Evolutionary conservation across 768 basidiomycete species (phyloP), one percentile per base, ranked within the genome.

Genomic region (Naganishia randhawae): DNA sequence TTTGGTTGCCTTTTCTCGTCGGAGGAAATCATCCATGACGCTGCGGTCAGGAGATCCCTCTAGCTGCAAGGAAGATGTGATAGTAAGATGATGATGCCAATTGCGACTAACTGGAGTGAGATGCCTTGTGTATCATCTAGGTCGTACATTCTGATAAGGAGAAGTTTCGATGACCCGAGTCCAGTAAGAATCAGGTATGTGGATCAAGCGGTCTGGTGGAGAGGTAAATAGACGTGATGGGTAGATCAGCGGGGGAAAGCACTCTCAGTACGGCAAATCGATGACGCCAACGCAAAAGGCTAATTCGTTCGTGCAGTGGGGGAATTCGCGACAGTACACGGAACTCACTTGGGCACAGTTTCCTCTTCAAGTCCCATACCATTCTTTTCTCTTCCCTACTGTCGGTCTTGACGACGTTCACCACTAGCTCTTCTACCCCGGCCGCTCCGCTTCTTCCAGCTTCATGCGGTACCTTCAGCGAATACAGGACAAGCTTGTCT

Each of bases 11-110:
- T 39, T 35, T 61, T 61, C 57, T 25, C 57, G 35, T 8, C 57
- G 37, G 39, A 61, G 57, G 57, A 27, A 61, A 39, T 61, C 57
- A 22, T 61, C 57, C 37, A 61, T n/a, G 5, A 61, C 57, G 25
- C 57, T 39, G 2, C 57, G 54, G n/a, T 33, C 33, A 33, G 33
- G 54, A n/a, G 31, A 9, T 11, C 19, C 31, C n/a, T 55, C 54
- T 2, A 11, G 29, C 54, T 55, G 33, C n/a, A 11, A 55, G 13
- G 27, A 29, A 32, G 1, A 29, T 10, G 13, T 5, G 29, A 53
- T 8, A 29, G n/a, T 48, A 22, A 48, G 14, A 48, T 48, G 16
- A 48, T 48, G 41, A 3, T 4, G 45, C 1, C 6, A 48, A 4
- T n/a, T 48, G 45, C 45, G 45, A 48, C 45, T 48, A 22, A 48